phyloP scores from a whole-genome alignment of 306 rosid species.

The Castanea crenata region DNA sequence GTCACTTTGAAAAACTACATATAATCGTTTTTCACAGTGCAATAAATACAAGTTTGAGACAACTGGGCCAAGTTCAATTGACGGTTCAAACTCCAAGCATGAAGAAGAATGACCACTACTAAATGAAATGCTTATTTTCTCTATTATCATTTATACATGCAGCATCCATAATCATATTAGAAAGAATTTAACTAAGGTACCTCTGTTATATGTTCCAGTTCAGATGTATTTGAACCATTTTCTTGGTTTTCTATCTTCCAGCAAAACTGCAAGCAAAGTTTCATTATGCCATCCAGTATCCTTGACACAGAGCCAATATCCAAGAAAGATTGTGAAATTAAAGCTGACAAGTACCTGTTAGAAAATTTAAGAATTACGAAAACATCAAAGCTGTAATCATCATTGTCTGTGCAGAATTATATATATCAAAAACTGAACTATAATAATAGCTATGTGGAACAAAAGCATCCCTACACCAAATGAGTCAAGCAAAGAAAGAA shows the following conservation, averaged over 20 bases:
- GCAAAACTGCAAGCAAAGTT: conserved; percentile 93
- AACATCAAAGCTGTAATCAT: conserved; percentile 5
- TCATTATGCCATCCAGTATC: conserved; percentile 93
- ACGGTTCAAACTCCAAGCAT: neutral
- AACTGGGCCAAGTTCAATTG: neutral
- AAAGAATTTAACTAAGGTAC: conserved; percentile 32
- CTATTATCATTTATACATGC: conserved; percentile 1
- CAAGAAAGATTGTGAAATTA: conserved; percentile 92
- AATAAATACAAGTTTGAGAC: neutral
- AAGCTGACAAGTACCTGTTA: conserved; percentile 78
- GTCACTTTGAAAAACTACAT: neutral
- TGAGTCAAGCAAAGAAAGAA: conserved; percentile 1
- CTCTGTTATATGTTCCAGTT: conserved; percentile 88
- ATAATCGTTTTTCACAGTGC: neutral
- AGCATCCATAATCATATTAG: neutral
- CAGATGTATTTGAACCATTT: conserved; percentile 65
- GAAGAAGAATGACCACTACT: conserved; percentile 6
- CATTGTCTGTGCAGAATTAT: conserved; percentile 3
- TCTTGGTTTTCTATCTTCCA: conserved; percentile 92
- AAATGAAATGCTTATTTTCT: conserved; percentile 1
- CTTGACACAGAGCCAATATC: conserved; percentile 98
- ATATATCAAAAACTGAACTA: neutral
- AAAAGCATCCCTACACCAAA: conserved; percentile 17
- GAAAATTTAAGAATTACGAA: conserved; percentile 15
- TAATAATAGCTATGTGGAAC: conserved; percentile 12